phyloP scores from a whole-genome alignment of 1,284 basidiomycete species.

The Pulveroboletus ridleyi region DNA sequence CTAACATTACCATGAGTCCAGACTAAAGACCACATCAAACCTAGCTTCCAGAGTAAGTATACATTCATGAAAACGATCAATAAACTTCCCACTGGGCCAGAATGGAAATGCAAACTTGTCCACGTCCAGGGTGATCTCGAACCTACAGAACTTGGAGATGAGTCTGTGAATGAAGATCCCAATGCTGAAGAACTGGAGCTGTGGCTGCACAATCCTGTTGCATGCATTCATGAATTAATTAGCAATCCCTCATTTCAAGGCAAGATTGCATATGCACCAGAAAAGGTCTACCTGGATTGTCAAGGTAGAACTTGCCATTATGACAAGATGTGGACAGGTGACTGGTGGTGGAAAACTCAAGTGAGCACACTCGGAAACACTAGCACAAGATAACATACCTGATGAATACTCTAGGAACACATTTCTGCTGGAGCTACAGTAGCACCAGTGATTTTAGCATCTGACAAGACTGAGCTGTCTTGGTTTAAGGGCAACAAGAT shows the following conservation, averaged over 20 bases:
- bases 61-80: neutral
- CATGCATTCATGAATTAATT: neutral
- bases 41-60: neutral
- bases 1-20: neutral
- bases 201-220: neutral
- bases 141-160: neutral
- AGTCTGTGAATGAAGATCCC: neutral
- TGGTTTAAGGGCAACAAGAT: constrained; percentile 29
- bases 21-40: neutral
- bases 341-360: neutral
- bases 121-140: neutral
- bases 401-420: neutral
- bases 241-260: neutral
- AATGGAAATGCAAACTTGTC: neutral
- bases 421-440: constrained; percentile 3
- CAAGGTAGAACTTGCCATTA: neutral
- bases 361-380: too few relatives aligned
- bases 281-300: neutral
- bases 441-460: constrained; percentile 20
- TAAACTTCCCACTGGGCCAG: neutral
- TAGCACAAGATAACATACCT: too few relatives aligned
- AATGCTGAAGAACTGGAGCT: neutral
- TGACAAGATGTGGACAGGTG: neutral
- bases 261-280: neutral
- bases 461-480: constrained; percentile 24